Evolutionary conservation across 352 stramenopile genomes (phyloP), one percentile per base, ranked within the genome.

Genomic region (Pythium graminicola): DNA sequence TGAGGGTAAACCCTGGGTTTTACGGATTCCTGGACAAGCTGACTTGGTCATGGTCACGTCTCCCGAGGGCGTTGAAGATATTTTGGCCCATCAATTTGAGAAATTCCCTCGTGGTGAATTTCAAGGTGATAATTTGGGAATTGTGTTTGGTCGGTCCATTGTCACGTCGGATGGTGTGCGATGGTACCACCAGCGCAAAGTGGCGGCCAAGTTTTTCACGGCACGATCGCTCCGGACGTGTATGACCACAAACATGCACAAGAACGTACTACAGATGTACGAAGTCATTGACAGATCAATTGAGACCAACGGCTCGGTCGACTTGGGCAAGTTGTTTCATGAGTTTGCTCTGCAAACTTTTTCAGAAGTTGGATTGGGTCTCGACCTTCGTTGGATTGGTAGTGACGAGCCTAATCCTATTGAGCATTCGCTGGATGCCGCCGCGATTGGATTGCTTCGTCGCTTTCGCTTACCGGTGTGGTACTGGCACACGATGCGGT

Each of bases 321-420:
- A 71, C 16, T 54, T 76, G 35, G 43, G 28, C 0, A 47, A 73
- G 26, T 43, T 72, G 14, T 76, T 81, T 41, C 68, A 74, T n/a
- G 54, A 62, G 11, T 81, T 84, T 38, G 57, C 70, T 13, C 73
- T 84, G 16, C 69, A 81, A 40, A 72, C 72, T 6, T 85, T 85
- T 36, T 62, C 62, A 0, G 67, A 84, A 19, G 56, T 86, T 17
- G 64, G 62, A 10, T 73, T 85, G 24, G 76, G 72, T 2, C 27
- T 81, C 19, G 57, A 81, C 33, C 62, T 71, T 29, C 62, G 78
- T 24, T 63, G 61, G 4, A 62, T 81, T 23, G 66, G 66, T 35
- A 57, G 42, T 0, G 48, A 55, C 2, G 54, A 75, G 19, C 56
- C 62, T 27, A 62, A 71, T 19, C 39, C 62, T 32, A 83, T 87